Percentiles rank a stretch among this genome's conserved stretches.
Conservation (phyloP, 768 basidiomycete species). For the Serendipita sp. region DNA sequence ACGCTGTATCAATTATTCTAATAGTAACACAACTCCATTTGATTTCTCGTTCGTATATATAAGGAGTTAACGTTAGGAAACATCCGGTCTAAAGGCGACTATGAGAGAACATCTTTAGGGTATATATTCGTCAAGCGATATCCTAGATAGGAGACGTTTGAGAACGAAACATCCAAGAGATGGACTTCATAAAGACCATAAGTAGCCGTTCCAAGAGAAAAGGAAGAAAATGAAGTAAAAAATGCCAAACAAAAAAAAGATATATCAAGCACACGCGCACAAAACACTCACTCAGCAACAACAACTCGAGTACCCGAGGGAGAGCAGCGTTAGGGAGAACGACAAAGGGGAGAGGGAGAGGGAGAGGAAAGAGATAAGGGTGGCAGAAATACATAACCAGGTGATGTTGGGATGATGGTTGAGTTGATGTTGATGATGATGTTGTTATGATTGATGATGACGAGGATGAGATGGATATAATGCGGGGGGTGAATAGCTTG, state of each 20-base stretch:
- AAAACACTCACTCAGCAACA: too few species aligned
- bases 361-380: neutral
- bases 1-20: too few species aligned
- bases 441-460: too few species aligned
- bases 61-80: conserved; percentile 1
- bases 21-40: conserved; percentile 2
- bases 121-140: neutral
- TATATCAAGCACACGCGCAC: too few species aligned
- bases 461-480: neutral
- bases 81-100: neutral
- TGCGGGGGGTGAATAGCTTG: too few species aligned
- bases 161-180: too few species aligned
- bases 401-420: neutral
- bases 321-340: too few species aligned
- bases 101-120: neutral
- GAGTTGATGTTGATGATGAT: too few species aligned
- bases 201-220: too few species aligned
- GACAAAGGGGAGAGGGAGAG: neutral
- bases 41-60: neutral
- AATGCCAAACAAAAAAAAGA: neutral
- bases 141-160: too few species aligned
- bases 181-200: too few species aligned
- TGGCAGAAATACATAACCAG: neutral
- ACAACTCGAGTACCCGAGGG: too few species aligned
- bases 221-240: neutral